Base-by-base conservation (phyloP, 345 rosid species). In the Rhizophora mangle region DNA sequence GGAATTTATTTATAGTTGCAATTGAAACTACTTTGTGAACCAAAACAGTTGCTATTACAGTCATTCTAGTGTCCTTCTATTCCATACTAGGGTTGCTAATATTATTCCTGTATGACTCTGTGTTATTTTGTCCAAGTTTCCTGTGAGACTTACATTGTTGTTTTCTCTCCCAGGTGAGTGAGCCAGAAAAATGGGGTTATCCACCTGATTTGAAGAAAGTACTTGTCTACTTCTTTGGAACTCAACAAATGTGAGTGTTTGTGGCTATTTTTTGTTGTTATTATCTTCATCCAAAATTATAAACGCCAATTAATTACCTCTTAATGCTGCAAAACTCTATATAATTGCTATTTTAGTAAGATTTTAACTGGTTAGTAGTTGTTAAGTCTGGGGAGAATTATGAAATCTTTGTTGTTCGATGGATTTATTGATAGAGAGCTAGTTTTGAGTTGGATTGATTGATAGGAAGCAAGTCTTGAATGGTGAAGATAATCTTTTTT, bases 151-250 rank as follows among this genome's bases (percentile, higher is more conserved):
- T 68, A 76, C 71, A 46, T 29, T 27, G 37, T 53, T 76, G 63
- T 67, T 61, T 72, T 54, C 62, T 69, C 8, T 78, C 67, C 68
- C 82, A 93, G 98, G 97, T 93, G 71, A 91, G 96, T 47, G 92
- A 91, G 80, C 98, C 98, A 3, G 88, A 84, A 71, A 86, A 93
- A 75, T 93, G 98, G 98, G 98, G 97, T 30, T 89, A 84, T 74
- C 73, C 86, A 53, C 71, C 94, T 51, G 96, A 93, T 79, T 84
- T 82, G 94, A 93, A 85, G 87, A 93, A 93, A 88, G 91, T 93
- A 26, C 79, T 91, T 60, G 98, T 93, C 70, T 87, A 81, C 80
- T 93, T 93, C 72, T 93, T 93, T 74, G 98, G 98, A 75, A 93
- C 98, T 19, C 96, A 88, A 67, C 96, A 93, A 85, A 93, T 93